Conservation (phyloP, 345 rosid species). For the Eucalyptus marginata region DNA sequence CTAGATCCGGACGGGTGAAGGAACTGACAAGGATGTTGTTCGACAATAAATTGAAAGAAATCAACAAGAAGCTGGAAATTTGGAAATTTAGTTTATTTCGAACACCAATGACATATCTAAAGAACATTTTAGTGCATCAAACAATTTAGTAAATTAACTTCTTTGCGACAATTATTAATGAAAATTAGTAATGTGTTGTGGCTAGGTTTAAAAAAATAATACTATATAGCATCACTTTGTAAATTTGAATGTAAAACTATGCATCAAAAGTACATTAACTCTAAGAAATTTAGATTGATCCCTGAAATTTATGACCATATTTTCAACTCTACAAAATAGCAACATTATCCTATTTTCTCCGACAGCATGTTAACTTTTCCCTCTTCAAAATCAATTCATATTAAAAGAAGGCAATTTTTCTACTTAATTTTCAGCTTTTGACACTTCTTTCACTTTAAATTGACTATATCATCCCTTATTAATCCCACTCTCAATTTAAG, state of each 20-base stretch:
- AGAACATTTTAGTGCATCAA: background rate
- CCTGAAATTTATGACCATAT: background rate
- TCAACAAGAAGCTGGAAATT: background rate
- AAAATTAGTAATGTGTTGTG: background rate
- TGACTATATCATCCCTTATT: too few species aligned
- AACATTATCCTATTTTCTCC: background rate
- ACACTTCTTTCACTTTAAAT: too few species aligned
- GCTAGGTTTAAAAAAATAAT: background rate
- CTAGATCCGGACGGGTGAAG: rapidly evolving
- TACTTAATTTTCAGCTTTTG: too few species aligned
- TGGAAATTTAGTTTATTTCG: background rate
- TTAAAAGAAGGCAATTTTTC: too few species aligned
- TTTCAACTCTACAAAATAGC: background rate
- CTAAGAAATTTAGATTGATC: background rate
- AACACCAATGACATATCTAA: background rate
- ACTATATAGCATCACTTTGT: background rate
- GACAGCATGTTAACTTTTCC: background rate
- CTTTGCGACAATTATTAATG: background rate
- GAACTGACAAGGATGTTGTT: too few species aligned
- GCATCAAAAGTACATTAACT: background rate
- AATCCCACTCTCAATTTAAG: too few species aligned
- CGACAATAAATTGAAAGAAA: too few species aligned
- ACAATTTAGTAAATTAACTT: too few species aligned
- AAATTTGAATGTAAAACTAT: background rate
- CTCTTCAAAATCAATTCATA: too few species aligned